phyloP scores from a whole-genome alignment of 2,329 filamentous ascomycete species.

The Trichoderma gracile region DNA sequence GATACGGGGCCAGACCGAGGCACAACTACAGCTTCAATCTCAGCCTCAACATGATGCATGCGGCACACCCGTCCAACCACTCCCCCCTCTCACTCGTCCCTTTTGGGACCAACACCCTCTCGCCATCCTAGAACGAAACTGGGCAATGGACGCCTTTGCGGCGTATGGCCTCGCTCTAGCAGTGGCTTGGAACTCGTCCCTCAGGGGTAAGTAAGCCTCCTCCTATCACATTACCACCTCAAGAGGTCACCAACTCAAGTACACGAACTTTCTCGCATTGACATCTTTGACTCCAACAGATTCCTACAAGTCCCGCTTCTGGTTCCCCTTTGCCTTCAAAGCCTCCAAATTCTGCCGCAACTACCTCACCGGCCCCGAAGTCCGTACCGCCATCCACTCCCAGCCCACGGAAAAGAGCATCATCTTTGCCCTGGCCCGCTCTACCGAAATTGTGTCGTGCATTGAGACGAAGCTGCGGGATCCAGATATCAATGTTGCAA shows the following conservation, averaged over 20 bases:
- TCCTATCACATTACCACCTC: background rate
- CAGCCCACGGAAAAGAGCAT: slow-evolving; percentile 8
- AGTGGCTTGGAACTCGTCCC: slow-evolving; percentile 1
- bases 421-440: slow-evolving; percentile 14
- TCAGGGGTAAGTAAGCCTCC: too few species aligned
- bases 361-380: slow-evolving; percentile 13
- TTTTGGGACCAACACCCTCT: slow-evolving; percentile 23
- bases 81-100: background rate
- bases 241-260: too few species aligned
- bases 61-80: background rate
- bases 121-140: slow-evolving; percentile 1
- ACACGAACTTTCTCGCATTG: background rate
- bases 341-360: slow-evolving; percentile 7
- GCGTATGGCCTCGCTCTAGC: slow-evolving; percentile 17
- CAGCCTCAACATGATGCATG: background rate
- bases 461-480: slow-evolving; percentile 1
- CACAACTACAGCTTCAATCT: too few species aligned
- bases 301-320: background rate
- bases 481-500: background rate
- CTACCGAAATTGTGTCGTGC: slow-evolving; percentile 2
- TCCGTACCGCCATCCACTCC: slow-evolving; percentile 13
- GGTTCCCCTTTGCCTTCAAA: slow-evolving; percentile 21
- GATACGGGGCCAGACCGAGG: too few species aligned
- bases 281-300: background rate
- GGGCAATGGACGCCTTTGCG: slow-evolving; percentile 23